Conservation (phyloP, 805 yeast genomes). For the Jamesozyma gamospora region DNA sequence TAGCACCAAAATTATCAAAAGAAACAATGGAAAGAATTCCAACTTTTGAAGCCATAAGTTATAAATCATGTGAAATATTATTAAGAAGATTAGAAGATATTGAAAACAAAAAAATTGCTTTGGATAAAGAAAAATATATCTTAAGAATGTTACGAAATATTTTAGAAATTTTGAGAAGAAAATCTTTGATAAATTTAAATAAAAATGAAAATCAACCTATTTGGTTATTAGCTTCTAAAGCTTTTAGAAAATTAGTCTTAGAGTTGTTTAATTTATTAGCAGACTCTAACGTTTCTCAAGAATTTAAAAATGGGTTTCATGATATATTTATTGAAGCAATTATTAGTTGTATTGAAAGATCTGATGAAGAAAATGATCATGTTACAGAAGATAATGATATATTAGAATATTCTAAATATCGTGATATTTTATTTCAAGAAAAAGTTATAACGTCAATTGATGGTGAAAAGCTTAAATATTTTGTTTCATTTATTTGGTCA, state of each 20-base stretch:
- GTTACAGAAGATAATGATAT: constrained; percentile 38
- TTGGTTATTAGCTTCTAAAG: constrained; percentile 45
- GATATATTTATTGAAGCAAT: constrained; percentile 28
- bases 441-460: constrained; percentile 26
- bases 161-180: constrained; percentile 41
- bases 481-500: constrained; percentile 43
- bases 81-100: constrained; percentile 27
- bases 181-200: constrained; percentile 27
- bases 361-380: constrained; percentile 20
- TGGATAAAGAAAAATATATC: constrained; percentile 36
- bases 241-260: constrained; percentile 31
- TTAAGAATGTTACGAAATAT: constrained; percentile 39
- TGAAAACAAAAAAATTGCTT: constrained; percentile 27
- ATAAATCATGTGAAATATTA: constrained; percentile 36
- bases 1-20: constrained; percentile 32
- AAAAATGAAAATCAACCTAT: constrained; percentile 26
- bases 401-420: constrained; percentile 35
- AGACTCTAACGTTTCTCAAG: constrained; percentile 2
- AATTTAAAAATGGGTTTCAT: constrained; percentile 8
- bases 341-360: constrained; percentile 18
- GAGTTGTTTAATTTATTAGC: constrained; percentile 12
- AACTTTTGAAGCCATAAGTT: constrained; percentile 52
- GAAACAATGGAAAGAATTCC: constrained; percentile 38
- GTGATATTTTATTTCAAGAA: constrained; percentile 34
- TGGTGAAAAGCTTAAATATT: constrained; percentile 31